These are phyloP conservation scores for Naganishia vishniacii DNA, from an alignment of 768 basidiomycete genomes.

Conservation along the genomic window DNA sequence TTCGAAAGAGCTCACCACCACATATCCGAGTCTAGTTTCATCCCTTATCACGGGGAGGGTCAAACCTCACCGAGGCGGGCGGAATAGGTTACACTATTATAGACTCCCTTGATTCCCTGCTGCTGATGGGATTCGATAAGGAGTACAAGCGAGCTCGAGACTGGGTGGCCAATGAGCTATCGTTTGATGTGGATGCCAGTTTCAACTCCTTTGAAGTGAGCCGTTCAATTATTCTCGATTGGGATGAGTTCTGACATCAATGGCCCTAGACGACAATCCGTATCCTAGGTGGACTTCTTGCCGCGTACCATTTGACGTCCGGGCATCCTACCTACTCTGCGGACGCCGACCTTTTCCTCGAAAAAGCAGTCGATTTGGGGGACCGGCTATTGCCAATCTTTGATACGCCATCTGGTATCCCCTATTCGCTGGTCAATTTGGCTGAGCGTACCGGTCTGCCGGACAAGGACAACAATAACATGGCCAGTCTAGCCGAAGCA, in stretches of 20 bases:
- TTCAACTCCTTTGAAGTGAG: slow-evolving; percentile 89
- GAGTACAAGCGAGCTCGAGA: slow-evolving; percentile 71
- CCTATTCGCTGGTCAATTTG: slow-evolving; percentile 73
- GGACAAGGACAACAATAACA: slow-evolving; percentile 58
- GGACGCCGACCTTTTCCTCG: slow-evolving; percentile 64
- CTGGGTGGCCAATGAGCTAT: slow-evolving; percentile 67
- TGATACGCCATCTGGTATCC: slow-evolving; percentile 73
- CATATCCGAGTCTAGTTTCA: slow-evolving; percentile 58
- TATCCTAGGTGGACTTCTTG: slow-evolving; percentile 79
- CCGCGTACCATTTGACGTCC: slow-evolving; percentile 72
- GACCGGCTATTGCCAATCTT: slow-evolving; percentile 80
- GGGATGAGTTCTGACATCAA: background rate
- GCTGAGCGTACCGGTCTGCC: slow-evolving; percentile 58
- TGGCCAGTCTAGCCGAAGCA: slow-evolving; percentile 78
- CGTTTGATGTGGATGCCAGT: slow-evolving; percentile 68
- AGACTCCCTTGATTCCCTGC: slow-evolving; percentile 80
- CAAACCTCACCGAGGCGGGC: slow-evolving; percentile 66
- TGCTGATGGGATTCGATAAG: slow-evolving; percentile 72
- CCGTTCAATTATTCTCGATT: background rate
- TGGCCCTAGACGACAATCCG: slow-evolving; percentile 77
- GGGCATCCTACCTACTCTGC: slow-evolving; percentile 35
- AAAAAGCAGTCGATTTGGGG: slow-evolving; percentile 73
- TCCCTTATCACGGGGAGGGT: slow-evolving; percentile 67
- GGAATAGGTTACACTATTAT: slow-evolving; percentile 84
- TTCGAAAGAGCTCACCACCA: background rate